These are phyloP conservation scores for Ustilago tritici DNA, from an alignment of 1,284 basidiomycete genomes.

Conservation along the genomic window DNA sequence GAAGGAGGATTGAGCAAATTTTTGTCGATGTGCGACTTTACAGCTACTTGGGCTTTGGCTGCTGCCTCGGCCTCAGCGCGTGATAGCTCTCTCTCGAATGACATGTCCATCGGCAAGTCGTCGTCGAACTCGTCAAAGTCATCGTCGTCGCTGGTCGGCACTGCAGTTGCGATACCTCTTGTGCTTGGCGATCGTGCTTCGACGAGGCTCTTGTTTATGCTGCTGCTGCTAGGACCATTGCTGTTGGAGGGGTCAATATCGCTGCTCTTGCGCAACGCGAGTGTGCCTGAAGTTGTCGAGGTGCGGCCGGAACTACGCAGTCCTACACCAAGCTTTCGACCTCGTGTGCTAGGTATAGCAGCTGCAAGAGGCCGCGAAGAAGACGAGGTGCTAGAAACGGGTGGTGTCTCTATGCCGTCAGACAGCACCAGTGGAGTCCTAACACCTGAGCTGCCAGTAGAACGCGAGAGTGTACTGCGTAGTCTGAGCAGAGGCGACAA, in stretches of 20 bases:
- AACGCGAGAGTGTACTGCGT: neutral
- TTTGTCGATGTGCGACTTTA: neutral
- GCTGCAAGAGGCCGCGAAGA: slow-evolving; percentile 27
- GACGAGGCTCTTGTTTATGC: neutral
- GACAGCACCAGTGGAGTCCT: slow-evolving; percentile 2
- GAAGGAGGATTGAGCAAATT: slow-evolving; percentile 1
- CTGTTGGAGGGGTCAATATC: slow-evolving; percentile 4
- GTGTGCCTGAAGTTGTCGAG: slow-evolving; percentile 13
- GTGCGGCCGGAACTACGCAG: slow-evolving; percentile 25
- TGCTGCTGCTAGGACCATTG: slow-evolving; percentile 3
- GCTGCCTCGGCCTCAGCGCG: slow-evolving; percentile 30
- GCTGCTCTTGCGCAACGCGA: slow-evolving; percentile 26
- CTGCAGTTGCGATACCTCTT: slow-evolving; percentile 25
- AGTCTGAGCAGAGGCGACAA: slow-evolving; percentile 15
- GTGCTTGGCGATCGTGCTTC: slow-evolving; percentile 24
- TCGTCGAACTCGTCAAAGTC: slow-evolving; percentile 28
- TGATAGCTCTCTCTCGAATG: slow-evolving; percentile 26
- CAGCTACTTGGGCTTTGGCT: neutral
- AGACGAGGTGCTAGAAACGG: slow-evolving; percentile 16
- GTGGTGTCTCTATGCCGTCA: slow-evolving; percentile 15
- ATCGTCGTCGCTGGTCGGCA: slow-evolving; percentile 17
- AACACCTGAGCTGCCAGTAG: slow-evolving; percentile 3
- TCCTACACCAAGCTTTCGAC: slow-evolving; percentile 31
- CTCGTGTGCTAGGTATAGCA: slow-evolving; percentile 1
- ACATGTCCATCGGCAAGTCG: slow-evolving; percentile 28